A percentile compares a stretch with the other conserved stretches of the same genome.
phyloP scores from a whole-genome alignment of 345 rosid species.

The Salix koriyanagi region DNA sequence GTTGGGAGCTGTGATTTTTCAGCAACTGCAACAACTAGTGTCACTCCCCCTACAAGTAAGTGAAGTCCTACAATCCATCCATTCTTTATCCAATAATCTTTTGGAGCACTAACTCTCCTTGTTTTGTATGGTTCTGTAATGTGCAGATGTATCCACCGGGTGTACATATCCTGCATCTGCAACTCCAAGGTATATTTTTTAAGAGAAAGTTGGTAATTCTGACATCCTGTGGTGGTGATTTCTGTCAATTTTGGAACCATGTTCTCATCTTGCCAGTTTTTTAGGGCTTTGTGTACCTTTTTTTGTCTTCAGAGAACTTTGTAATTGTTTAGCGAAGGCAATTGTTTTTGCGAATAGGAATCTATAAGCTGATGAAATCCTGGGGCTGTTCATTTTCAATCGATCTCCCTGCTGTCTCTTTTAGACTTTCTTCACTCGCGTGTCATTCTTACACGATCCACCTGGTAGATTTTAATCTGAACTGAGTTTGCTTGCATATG shows the following conservation, averaged over 20 bases:
- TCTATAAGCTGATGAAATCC: neutral
- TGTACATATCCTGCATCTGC: slow-evolving; percentile 18
- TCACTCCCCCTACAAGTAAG: slow-evolving; percentile 18
- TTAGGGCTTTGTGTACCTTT: neutral
- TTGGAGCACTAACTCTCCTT: neutral
- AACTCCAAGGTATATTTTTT: slow-evolving; percentile 2
- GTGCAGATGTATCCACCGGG: slow-evolving; percentile 12
- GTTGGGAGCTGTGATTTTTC: slow-evolving; percentile 70
- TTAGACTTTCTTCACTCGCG: neutral
- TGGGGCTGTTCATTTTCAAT: neutral
- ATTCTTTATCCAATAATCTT: neutral
- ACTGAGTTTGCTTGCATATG: slow-evolving; percentile 13
- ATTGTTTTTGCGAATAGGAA: neutral
- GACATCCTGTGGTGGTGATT: neutral
- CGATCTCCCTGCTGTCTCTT: neutral
- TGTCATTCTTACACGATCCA: neutral
- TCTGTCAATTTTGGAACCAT: neutral
- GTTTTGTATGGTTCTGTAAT: neutral
- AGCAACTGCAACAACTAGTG: slow-evolving; percentile 45
- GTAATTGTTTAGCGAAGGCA: neutral
- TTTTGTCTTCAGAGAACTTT: neutral
- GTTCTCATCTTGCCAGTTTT: neutral
- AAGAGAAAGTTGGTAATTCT: neutral
- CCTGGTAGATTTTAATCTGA: slow-evolving; percentile 8
- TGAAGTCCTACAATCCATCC: neutral